Conservation (phyloP, 768 basidiomycete genomes). For the Amanita rubescens region DNA sequence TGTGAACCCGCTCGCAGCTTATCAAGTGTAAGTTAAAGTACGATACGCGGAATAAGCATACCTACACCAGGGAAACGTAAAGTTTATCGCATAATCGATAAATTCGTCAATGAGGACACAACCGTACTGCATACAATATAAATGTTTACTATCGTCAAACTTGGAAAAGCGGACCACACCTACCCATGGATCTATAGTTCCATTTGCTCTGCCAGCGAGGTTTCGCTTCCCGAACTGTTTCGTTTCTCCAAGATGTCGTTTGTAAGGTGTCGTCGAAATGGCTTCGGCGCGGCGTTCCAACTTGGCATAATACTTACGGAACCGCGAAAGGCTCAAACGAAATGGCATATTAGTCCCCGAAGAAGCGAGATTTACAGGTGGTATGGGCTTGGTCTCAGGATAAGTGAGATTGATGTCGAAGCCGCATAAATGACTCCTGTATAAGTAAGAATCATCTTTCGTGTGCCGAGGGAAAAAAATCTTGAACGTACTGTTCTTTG, state of each 20-base stretch:
- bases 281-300: slow-evolving; percentile 13
- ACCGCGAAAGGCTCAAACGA: slow-evolving; percentile 11
- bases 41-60: slow-evolving; percentile 3
- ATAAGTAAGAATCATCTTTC: neutral
- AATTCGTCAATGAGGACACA: slow-evolving; percentile 60
- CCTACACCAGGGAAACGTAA: slow-evolving; percentile 57
- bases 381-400: slow-evolving; percentile 50
- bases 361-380: slow-evolving; percentile 28
- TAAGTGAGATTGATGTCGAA: slow-evolving; percentile 64
- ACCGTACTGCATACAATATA: slow-evolving; percentile 43
- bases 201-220: slow-evolving; percentile 40
- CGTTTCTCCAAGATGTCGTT: slow-evolving; percentile 18
- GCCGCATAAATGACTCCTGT: slow-evolving; percentile 54
- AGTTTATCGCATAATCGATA: slow-evolving; percentile 68
- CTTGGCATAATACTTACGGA: slow-evolving; percentile 16
- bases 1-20: slow-evolving; percentile 22
- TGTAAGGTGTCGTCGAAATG: slow-evolving; percentile 7
- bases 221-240: slow-evolving; percentile 38
- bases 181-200: slow-evolving; percentile 50
- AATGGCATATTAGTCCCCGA: slow-evolving; percentile 29
- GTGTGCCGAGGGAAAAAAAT: neutral
- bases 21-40: neutral
- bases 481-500: slow-evolving; percentile 49
- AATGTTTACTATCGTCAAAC: neutral
- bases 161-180: neutral